phyloP scores from a whole-genome alignment of 192 early-diverging fungal genomes.

The Haplosporangium gracile region DNA sequence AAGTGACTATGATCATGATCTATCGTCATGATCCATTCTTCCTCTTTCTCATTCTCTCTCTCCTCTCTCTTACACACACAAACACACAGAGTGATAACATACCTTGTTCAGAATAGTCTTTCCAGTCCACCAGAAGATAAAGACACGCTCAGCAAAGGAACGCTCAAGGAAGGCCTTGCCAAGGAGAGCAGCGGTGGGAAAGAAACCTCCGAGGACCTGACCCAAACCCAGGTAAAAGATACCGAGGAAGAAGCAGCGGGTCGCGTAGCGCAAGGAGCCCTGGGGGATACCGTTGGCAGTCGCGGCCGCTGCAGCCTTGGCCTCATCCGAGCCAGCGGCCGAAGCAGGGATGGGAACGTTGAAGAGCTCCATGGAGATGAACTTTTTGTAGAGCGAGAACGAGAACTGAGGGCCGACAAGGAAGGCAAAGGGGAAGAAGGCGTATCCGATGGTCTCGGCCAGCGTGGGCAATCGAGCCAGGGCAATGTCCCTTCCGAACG shows the following conservation, averaged over 20 bases:
- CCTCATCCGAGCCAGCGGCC: conserved; percentile 40
- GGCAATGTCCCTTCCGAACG: conserved; percentile 63
- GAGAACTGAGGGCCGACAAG: conserved; percentile 75
- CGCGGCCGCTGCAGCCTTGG: conserved; percentile 32
- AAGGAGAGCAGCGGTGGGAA: conserved; percentile 59
- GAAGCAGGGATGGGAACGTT: conserved; percentile 40
- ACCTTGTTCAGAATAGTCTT: conserved; percentile 68
- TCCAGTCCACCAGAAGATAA: conserved; percentile 63
- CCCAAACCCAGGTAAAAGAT: conserved; percentile 59
- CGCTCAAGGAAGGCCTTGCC: conserved; percentile 57
- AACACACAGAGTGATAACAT: background rate
- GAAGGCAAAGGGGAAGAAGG: conserved; percentile 70
- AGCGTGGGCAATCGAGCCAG: conserved; percentile 59
- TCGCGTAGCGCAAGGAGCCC: conserved; percentile 54
- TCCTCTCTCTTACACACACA: background rate
- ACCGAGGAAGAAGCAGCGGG: conserved; percentile 55
- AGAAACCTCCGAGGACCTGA: conserved; percentile 60
- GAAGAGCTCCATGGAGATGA: conserved; percentile 60
- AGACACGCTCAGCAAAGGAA: conserved; percentile 45
- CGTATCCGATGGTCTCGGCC: conserved; percentile 62
- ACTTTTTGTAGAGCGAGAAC: conserved; percentile 66
- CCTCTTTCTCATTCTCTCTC: background rate
- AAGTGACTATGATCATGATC: conserved; percentile 5
- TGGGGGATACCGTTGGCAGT: conserved; percentile 50
- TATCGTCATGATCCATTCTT: background rate